Conservation (phyloP, 129 eudicot species). For the Arctium minus region DNA sequence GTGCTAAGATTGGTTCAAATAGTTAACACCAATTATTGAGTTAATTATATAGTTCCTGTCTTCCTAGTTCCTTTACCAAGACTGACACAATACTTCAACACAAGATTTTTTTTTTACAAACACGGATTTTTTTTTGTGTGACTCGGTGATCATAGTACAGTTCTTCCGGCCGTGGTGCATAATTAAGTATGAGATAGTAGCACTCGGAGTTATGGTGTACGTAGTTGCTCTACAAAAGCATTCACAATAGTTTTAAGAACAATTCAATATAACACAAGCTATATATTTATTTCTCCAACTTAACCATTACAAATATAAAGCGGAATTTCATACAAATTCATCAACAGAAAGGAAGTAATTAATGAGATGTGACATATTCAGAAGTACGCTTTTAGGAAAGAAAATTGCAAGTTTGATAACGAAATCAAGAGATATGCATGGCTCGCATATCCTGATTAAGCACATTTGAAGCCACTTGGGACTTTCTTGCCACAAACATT, state of each 20-base stretch:
- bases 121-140: not conserved
- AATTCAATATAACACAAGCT: not conserved
- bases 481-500: slow-evolving; percentile 44
- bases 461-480: slow-evolving; percentile 51
- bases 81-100: too few species aligned
- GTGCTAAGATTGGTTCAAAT: too few species aligned
- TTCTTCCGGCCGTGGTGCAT: not conserved
- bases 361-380: not conserved
- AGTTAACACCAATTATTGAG: too few species aligned
- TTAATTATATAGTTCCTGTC: too few species aligned
- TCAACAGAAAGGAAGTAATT: not conserved
- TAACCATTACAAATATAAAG: not conserved
- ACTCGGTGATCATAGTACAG: not conserved
- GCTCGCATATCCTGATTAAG: not conserved
- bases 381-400: not conserved
- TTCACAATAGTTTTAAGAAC: not conserved
- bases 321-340: not conserved
- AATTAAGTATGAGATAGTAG: not conserved
- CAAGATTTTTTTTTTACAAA: too few species aligned
- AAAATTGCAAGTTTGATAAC: not conserved
- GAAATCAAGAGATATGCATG: not conserved
- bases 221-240: not conserved
- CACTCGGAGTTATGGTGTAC: not conserved
- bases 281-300: not conserved
- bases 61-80: too few species aligned